A percentile compares a stretch with the other conserved stretches of the same genome.
Evolutionary conservation across 306 rosid species (phyloP).

Genomic region (Pueraria montana): DNA sequence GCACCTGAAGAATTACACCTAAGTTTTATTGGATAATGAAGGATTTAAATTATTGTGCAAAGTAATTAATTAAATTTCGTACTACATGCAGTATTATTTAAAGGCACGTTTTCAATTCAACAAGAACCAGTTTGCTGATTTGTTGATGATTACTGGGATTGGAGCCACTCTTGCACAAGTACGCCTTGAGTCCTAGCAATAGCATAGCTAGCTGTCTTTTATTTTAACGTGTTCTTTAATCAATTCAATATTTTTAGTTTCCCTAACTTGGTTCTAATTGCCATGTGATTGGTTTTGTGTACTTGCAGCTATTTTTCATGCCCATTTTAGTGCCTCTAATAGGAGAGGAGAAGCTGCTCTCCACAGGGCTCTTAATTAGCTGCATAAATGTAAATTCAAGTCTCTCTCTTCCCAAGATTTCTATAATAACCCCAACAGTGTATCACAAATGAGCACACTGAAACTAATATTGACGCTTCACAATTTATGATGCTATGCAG

Average conservation of each 20-base stretch:
- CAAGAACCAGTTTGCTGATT: conserved; percentile 85
- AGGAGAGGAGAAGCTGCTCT: conserved; percentile 81
- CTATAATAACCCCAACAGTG: not conserved
- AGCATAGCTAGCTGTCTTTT: not conserved
- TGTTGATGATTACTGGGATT: conserved; percentile 72
- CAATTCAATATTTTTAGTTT: conserved; percentile 7
- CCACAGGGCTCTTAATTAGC: conserved; percentile 72
- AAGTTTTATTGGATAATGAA: not conserved
- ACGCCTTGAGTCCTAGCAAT: conserved; percentile 36
- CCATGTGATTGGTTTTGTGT: not conserved
- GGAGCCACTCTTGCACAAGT: conserved; percentile 80
- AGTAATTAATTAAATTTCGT: conserved; percentile 26
- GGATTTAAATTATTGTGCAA: not conserved
- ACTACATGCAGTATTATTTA: conserved; percentile 78
- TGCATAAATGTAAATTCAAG: conserved; percentile 59
- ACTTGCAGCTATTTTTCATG: conserved; percentile 70
- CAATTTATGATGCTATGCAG: conserved; percentile 61
- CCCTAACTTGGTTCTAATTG: not conserved
- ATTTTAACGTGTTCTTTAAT: conserved; percentile 27
- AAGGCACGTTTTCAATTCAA: conserved; percentile 88
- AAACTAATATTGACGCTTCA: conserved; percentile 34
- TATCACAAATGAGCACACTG: not conserved
- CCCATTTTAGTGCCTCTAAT: conserved; percentile 70
- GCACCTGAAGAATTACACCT: not conserved
- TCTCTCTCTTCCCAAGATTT: not conserved